Evolutionary conservation across 2,329 filamentous ascomycete genomes (phyloP).

Genomic region (Fusarium torulosum): DNA sequence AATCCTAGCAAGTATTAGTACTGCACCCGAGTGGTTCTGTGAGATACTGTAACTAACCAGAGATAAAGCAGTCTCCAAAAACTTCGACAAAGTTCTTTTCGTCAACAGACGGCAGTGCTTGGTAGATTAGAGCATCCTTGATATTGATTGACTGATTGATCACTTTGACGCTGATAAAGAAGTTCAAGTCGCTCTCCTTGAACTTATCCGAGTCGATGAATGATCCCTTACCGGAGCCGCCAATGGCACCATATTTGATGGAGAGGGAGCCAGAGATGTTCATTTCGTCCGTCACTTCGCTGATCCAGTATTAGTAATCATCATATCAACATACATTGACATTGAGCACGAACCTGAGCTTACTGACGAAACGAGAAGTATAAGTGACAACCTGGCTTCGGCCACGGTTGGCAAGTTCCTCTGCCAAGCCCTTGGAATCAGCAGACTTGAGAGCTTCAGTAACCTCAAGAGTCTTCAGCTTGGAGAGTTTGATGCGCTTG

Average conservation of each 20-base stretch:
- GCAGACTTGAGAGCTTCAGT: constrained; percentile 8
- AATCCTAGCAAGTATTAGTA: neutral
- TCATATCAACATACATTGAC: accelerated
- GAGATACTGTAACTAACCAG: neutral
- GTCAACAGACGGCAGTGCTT: neutral
- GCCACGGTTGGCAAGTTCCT: neutral
- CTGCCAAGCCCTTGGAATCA: neutral
- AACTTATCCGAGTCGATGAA: constrained; percentile 4
- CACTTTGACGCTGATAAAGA: constrained; percentile 11
- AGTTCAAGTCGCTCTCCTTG: constrained; percentile 4
- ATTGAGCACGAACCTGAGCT: neutral
- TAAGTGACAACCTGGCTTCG: neutral
- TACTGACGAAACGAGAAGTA: neutral
- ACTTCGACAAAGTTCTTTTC: neutral
- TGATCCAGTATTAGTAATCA: neutral
- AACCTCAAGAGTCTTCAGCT: constrained; percentile 1
- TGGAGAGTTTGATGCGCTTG: constrained; percentile 2
- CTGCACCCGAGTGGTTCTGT: accelerated
- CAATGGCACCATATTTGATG: neutral
- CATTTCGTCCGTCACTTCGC: neutral
- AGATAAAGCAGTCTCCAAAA: neutral
- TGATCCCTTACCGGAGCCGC: neutral
- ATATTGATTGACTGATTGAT: constrained; percentile 6
- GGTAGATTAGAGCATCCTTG: neutral
- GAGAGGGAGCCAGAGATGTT: constrained; percentile 4